These are phyloP conservation scores for Tolypocladium album DNA, from an alignment of 2,329 filamentous ascomycete species.

Conservation along the genomic window DNA sequence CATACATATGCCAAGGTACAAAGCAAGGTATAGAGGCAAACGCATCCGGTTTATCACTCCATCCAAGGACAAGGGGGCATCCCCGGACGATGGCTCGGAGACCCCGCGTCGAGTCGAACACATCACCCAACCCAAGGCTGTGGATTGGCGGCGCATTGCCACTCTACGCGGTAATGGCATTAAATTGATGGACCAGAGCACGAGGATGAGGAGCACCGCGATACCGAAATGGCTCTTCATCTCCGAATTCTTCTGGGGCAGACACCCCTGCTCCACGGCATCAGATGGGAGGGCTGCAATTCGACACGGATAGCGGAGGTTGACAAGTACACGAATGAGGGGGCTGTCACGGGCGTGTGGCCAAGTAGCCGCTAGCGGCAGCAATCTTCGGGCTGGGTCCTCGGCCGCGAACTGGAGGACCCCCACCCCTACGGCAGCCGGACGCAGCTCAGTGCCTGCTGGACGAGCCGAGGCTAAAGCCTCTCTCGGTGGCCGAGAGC, in stretches of 20 bases:
- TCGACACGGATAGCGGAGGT: background rate
- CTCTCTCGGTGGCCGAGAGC: background rate
- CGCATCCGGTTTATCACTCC: too few relatives aligned
- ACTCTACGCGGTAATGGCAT: background rate
- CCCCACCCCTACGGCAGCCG: background rate
- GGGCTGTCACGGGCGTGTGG: background rate
- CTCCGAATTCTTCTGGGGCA: background rate
- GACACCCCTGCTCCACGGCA: background rate
- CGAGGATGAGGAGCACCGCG: background rate
- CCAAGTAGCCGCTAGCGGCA: background rate
- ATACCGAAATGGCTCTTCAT: background rate
- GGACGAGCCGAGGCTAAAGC: background rate
- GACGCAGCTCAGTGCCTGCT: background rate
- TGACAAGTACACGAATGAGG: background rate
- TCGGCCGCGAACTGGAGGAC: background rate
- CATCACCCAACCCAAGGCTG: background rate
- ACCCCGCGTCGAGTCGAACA: background rate
- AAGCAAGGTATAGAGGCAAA: too few relatives aligned
- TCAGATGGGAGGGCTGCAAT: background rate
- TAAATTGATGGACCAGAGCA: background rate
- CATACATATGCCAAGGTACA: too few relatives aligned
- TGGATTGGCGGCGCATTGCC: background rate
- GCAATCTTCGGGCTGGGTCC: background rate
- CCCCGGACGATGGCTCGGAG: background rate
- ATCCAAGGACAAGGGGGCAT: background rate